Conservation (phyloP, 2,329 filamentous ascomycete genomes). For the Fusarium scirpi region DNA sequence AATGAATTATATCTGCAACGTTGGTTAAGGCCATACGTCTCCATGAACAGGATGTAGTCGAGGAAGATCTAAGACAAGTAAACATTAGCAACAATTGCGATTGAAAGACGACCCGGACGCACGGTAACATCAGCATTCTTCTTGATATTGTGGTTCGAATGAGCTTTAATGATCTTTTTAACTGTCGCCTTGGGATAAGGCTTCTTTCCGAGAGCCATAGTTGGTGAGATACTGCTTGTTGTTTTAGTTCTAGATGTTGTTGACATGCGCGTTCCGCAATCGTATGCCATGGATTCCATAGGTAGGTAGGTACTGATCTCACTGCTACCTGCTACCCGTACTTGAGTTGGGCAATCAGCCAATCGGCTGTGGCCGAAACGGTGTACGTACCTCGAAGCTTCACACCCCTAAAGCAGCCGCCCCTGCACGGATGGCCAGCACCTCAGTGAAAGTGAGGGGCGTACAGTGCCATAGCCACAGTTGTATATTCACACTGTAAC, state of each 20-base stretch:
- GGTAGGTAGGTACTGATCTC: too few species aligned
- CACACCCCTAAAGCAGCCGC: constrained; percentile 1
- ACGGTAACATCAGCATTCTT: constrained; percentile 90
- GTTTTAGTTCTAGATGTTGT: constrained; percentile 40
- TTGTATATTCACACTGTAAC: constrained; percentile 39
- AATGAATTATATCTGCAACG: not conserved
- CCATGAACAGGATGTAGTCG: constrained; percentile 86
- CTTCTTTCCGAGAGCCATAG: constrained; percentile 68
- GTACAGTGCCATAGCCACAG: constrained; percentile 30
- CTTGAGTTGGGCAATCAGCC: constrained; percentile 22
- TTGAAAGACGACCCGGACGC: constrained; percentile 47
- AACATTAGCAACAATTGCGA: constrained; percentile 43
- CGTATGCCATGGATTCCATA: constrained; percentile 1
- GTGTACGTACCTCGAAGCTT: constrained; percentile 37
- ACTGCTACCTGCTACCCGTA: constrained; percentile 9
- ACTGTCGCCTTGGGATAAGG: constrained; percentile 86
- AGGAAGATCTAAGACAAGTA: constrained; percentile 77
- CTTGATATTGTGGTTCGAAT: constrained; percentile 82
- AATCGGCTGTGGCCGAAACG: constrained; percentile 43
- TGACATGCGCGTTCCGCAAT: constrained; percentile 42
- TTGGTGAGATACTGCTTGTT: constrained; percentile 17
- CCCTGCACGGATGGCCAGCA: not conserved
- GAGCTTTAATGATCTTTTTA: constrained; percentile 91
- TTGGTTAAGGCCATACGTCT: constrained; percentile 58
- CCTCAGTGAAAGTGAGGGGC: constrained; percentile 32